Evolutionary conservation across 1,284 basidiomycete genomes (phyloP).

Genomic region (Ceratobasidium sp.): DNA sequence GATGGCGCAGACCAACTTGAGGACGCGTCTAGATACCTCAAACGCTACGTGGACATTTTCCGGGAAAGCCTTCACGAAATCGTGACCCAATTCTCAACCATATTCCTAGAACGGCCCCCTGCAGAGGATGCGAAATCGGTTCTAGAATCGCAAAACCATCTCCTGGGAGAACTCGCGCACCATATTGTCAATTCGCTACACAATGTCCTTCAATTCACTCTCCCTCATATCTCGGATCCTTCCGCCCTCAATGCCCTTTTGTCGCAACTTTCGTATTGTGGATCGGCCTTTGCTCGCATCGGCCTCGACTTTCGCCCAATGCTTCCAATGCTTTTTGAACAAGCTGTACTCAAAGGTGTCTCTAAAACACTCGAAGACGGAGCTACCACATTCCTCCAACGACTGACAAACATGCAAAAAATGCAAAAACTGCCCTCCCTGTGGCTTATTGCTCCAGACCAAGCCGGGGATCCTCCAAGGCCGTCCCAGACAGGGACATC

Average conservation of each 20-base stretch:
- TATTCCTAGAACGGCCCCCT: constrained; percentile 79
- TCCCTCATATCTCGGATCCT: constrained; percentile 62
- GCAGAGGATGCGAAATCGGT: constrained; percentile 46
- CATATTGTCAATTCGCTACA: constrained; percentile 48
- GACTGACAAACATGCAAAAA: constrained; percentile 27
- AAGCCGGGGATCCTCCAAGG: constrained; percentile 37
- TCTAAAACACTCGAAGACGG: constrained; percentile 60
- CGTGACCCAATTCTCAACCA: constrained; percentile 87
- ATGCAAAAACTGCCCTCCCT: constrained; percentile 55
- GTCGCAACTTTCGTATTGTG: constrained; percentile 93
- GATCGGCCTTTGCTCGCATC: constrained; percentile 91
- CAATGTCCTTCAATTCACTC: constrained; percentile 50
- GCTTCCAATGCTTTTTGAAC: constrained; percentile 73
- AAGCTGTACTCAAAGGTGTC: constrained; percentile 66
- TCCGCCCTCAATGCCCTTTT: constrained; percentile 84
- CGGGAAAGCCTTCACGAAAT: constrained; percentile 93
- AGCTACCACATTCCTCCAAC: constrained; percentile 51
- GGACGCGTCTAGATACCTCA: constrained; percentile 81
- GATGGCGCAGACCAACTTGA: constrained; percentile 57
- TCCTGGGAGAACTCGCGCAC: constrained; percentile 50
- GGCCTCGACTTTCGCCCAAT: constrained; percentile 84
- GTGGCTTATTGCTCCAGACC: constrained; percentile 61
- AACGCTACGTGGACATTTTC: constrained; percentile 91
- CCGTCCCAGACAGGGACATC: not conserved
- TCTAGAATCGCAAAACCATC: constrained; percentile 49